Evolutionary conservation across 2,329 filamentous ascomycete species (phyloP).

Genomic region (Cladosporium halotolerans): DNA sequence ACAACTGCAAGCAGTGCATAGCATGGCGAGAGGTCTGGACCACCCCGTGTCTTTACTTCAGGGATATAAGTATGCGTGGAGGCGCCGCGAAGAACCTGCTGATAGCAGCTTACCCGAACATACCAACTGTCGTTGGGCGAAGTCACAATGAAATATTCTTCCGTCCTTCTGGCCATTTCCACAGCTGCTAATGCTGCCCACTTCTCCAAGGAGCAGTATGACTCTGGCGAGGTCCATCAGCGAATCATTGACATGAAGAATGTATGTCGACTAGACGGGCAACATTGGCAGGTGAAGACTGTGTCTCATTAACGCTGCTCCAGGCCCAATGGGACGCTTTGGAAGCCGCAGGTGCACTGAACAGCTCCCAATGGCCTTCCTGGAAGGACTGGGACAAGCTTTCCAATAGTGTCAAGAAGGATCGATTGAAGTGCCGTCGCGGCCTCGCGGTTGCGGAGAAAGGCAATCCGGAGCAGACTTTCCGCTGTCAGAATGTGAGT

Average conservation of each 20-base stretch:
- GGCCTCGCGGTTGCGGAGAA: slow-evolving; percentile 33
- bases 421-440: slow-evolving; percentile 30
- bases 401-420: slow-evolving; percentile 15
- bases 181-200: slow-evolving; percentile 13
- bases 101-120: background rate
- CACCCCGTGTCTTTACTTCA: background rate
- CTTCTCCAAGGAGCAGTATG: slow-evolving; percentile 30
- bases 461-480: slow-evolving; percentile 31
- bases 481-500: slow-evolving; percentile 34
- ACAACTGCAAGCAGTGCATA: background rate
- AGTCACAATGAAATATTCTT: slow-evolving; percentile 16
- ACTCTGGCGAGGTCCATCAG: slow-evolving; percentile 35
- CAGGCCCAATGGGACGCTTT: slow-evolving; percentile 21
- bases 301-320: background rate
- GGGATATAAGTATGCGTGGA: background rate
- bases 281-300: background rate
- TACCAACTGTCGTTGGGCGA: background rate
- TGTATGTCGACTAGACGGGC: slow-evolving; percentile 5
- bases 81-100: background rate
- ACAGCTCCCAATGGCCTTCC: slow-evolving; percentile 16
- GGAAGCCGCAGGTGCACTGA: slow-evolving; percentile 15
- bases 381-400: slow-evolving; percentile 35
- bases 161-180: slow-evolving; percentile 13
- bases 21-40: background rate
- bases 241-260: slow-evolving; percentile 31